Conservation (phyloP, 495 filamentous ascomycete species). For the Trichoderma asperelloides region DNA sequence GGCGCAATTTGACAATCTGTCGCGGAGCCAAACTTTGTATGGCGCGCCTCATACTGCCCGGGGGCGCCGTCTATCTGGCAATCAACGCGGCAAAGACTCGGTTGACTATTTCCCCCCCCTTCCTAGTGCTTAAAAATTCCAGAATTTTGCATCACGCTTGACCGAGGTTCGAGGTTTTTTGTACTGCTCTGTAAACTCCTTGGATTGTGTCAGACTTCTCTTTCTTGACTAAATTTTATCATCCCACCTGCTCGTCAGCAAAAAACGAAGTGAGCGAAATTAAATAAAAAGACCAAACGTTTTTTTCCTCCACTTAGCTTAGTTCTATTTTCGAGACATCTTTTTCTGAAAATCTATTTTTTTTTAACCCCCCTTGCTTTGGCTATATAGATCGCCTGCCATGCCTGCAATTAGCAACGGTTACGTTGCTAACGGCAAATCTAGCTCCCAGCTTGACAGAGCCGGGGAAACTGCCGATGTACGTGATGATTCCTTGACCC, state of each 20-base stretch:
- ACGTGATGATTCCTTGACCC: constrained; percentile 19
- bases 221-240: not conserved
- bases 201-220: not conserved
- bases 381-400: not conserved
- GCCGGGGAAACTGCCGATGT: constrained; percentile 50
- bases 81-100: not conserved
- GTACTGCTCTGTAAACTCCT: not conserved
- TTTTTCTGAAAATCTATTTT: not conserved
- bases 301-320: not conserved
- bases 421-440: not conserved
- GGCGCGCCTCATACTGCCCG: not conserved
- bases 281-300: not conserved
- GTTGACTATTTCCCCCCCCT: not conserved
- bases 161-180: not conserved
- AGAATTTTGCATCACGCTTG: not conserved
- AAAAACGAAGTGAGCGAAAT: not conserved
- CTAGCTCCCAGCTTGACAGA: constrained; percentile 24
- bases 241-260: not conserved
- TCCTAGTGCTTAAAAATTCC: not conserved
- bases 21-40: not conserved
- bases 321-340: not conserved
- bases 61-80: not conserved
- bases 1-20: not conserved
- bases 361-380: not conserved
- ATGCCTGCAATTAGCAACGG: constrained; percentile 2